A percentile compares a stretch with the other conserved stretches of the same genome.
Conservation (phyloP, 1,284 basidiomycete species). For the Heterobasidion occidentale region DNA sequence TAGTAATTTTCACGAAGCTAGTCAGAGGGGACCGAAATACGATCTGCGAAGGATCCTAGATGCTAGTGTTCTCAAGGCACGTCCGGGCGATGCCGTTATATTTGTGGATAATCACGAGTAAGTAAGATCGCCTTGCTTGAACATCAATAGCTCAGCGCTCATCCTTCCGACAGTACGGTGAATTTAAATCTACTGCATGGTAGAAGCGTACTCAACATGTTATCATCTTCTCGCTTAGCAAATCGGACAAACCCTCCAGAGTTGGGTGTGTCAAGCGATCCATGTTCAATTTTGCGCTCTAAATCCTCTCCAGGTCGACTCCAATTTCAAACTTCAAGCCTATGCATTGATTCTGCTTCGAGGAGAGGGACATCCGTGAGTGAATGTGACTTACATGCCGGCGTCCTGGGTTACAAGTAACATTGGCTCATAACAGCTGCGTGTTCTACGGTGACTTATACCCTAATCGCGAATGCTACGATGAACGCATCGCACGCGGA, state of each 20-base stretch:
- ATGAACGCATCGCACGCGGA: conserved; percentile 39
- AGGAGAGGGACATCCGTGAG: conserved; percentile 80
- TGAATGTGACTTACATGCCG: conserved; percentile 1
- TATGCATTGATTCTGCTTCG: conserved; percentile 87
- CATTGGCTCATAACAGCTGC: conserved; percentile 40
- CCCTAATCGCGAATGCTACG: conserved; percentile 59
- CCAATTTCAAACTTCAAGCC: conserved; percentile 68
- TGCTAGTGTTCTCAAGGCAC: conserved; percentile 44
- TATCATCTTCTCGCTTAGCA: conserved; percentile 35
- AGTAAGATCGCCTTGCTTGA: conserved; percentile 15
- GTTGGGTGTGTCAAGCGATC: conserved; percentile 51
- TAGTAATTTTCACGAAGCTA: conserved; percentile 61
- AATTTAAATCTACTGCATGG: no score
- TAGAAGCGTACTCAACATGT: no score
- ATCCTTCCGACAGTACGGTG: no score
- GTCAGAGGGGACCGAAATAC: conserved; percentile 46
- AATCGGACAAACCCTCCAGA: conserved; percentile 66
- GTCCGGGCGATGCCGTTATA: conserved; percentile 68
- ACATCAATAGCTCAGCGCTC: no score
- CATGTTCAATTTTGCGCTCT: background rate
- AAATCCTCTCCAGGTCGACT: conserved; percentile 44
- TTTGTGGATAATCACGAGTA: conserved; percentile 84
- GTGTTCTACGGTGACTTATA: conserved; percentile 92
- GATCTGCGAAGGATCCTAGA: conserved; percentile 61
- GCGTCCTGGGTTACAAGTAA: background rate